These are phyloP conservation scores for Trametes sp. DNA, from an alignment of 1,284 basidiomycete species.

Conservation along the genomic window DNA sequence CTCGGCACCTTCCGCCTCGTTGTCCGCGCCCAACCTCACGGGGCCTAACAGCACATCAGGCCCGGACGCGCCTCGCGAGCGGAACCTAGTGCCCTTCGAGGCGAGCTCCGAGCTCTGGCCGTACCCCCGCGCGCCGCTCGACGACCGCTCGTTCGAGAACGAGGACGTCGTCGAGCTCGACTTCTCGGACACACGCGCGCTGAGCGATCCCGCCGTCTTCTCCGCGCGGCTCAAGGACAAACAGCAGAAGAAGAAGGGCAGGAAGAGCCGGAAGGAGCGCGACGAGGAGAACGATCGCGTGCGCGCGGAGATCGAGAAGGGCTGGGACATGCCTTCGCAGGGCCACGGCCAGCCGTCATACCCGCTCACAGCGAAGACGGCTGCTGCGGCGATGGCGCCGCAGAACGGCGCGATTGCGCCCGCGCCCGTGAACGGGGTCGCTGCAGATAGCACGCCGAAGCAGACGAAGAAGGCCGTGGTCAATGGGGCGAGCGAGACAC, in stretches of 20 bases:
- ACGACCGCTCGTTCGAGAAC: constrained; percentile 49
- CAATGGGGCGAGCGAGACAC: constrained; percentile 7
- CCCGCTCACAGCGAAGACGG: constrained; percentile 13
- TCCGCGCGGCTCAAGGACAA: constrained; percentile 45
- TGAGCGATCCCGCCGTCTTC: constrained; percentile 68
- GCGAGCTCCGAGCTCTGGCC: constrained; percentile 71
- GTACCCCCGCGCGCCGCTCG: constrained; percentile 57
- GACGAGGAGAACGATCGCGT: constrained; percentile 53
- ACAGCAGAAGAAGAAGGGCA: constrained; percentile 40
- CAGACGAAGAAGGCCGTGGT: constrained; percentile 16
- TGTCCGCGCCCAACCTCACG: constrained; percentile 17
- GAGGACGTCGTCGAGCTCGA: constrained; percentile 69
- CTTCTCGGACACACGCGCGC: constrained; percentile 70
- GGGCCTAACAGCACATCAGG: constrained; percentile 17
- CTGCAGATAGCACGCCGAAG: background rate
- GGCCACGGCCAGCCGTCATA: constrained; percentile 20
- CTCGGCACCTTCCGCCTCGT: constrained; percentile 12
- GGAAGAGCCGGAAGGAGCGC: constrained; percentile 46
- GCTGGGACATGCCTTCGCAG: constrained; percentile 60
- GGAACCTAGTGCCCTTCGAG: constrained; percentile 61
- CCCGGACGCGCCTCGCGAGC: constrained; percentile 15
- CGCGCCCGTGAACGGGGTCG: background rate
- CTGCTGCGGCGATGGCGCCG: constrained; percentile 21
- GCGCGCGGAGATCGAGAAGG: constrained; percentile 62
- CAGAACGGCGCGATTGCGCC: constrained; percentile 6